Evolutionary conservation across 2,329 filamentous ascomycete species (phyloP), one percentile per base, ranked within the genome.

Genomic region (Raffaelea albimanens): DNA sequence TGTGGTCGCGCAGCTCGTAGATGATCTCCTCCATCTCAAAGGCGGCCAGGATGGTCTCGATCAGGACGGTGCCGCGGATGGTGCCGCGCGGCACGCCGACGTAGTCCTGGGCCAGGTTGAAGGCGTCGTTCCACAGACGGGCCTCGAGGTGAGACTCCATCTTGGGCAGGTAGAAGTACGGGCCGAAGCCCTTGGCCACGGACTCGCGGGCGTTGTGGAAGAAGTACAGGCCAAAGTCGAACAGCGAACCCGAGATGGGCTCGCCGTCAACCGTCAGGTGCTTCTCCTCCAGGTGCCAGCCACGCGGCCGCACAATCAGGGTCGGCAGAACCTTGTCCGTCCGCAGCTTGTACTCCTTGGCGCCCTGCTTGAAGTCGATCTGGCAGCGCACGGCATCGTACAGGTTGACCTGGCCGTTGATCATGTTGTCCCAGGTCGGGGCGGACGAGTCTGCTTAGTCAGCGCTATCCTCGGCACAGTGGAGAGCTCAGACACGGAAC

Each of bases 1-100:
- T 91, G 75, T 98, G 93, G 63, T 97, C 91, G 52, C 93, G 85
- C 57, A 98, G 83, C 73, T 97, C 93, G 68, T 96, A 98, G 70
- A 98, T 97, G 69, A 98, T 97, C 81, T 98, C 93, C 60, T 98
- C 93, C 93, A 98, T 98, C 76, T 98, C 93, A 61, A 98, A 98
- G 16, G 91, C 93, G 39, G 93, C 93, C 40, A 91, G 78, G 66
- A 98, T 97, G 48, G 93, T 97, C 78, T 98, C 93, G 61, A 98
- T 97, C 58, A 98, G 73, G 36, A 97, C 91, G 3, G 93, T 98
- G 53, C 80, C 93, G 58, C 93, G 85, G 68, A 97, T 95, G 47
- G 89, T 97, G 47, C 93, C 93, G 51, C 93, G 80, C 47, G 79
- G 79, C 71, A 98, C 85, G 57, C 87, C 86, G 62, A 96, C 80